Evolutionary conservation across 169 alveolate species (phyloP), one percentile per base, ranked within the genome.

Genomic region (Plasmodium relictum): DNA sequence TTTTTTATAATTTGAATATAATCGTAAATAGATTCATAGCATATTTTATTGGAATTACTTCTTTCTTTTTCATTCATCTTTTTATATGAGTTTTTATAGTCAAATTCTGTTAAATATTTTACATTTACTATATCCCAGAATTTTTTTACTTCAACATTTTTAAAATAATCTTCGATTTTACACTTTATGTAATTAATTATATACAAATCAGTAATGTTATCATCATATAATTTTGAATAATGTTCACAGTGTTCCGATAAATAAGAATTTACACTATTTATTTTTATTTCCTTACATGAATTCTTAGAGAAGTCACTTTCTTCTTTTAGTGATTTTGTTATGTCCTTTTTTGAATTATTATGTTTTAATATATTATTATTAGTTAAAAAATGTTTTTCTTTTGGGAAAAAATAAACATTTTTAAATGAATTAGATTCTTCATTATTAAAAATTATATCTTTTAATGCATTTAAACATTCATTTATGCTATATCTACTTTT

Each of bases 151-250:
- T 78, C 74, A 3, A 78, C 72, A 78, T 78, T 78, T 78, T 78
- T 78, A 37, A 78, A 65, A 54, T 78, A 78, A 10, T 78, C 89
- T 78, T 78, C 89, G 50, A 78, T 78, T 48, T 78, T 78, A 37
- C 71, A 24, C 63, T 65, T 78, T 31, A 78, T 44, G 24, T 45
- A 48, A 65, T 78, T 78, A 69, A 78, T 78, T 65, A 78, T 16
- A 41, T 78, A 65, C 54, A 78, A 78, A 52, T 78, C 89, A 24
- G 78, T 78, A 63, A 78, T 26, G 14, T n/a, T 6, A 14, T 78
- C 78, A 24, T 61, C 18, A 61, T 7, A 8, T 10, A 14, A 24
- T 10, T 61, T 24, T 18, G 16, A 22, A 24, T 24, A 18, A 24
- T 22, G 70, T 6, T 61, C 42, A 12, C 41, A 18, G 20, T 61